Conservation (phyloP, 106 monocot genomes). For the Dactylorhiza incarnata region DNA sequence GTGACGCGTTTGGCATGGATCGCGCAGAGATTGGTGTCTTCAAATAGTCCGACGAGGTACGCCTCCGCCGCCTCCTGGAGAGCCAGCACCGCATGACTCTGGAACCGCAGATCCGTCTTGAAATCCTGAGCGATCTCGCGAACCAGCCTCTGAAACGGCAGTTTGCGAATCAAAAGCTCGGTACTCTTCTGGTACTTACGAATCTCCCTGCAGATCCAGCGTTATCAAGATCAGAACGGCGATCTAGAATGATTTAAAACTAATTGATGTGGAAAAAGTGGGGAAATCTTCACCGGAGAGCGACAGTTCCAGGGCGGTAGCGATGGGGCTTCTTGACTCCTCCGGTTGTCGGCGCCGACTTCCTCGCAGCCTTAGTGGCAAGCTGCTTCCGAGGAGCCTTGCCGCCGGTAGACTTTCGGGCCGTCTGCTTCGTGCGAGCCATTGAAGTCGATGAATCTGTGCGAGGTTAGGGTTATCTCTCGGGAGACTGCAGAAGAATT, state of each 20-base stretch:
- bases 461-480: neutral
- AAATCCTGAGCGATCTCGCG: no score
- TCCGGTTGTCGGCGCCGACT: no score
- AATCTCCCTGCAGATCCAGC: neutral
- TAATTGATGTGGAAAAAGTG: neutral
- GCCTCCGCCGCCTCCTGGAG: neutral
- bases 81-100: neutral
- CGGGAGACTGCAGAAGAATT: neutral
- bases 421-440: neutral
- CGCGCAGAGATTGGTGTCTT: neutral
- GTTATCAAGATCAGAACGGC: neutral
- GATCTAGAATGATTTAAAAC: neutral
- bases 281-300: no score
- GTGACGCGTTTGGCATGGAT: no score
- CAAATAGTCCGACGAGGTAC: neutral
- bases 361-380: no score
- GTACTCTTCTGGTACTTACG: neutral
- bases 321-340: neutral
- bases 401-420: no score
- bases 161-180: neutral
- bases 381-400: no score
- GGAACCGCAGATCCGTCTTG: no score
- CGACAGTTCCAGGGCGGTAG: neutral
- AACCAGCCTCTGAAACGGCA: conserved; percentile 1
- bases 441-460: no score